Base-by-base conservation (phyloP, 1,139 yeast species). In the Saccharomyces hybrid region DNA sequence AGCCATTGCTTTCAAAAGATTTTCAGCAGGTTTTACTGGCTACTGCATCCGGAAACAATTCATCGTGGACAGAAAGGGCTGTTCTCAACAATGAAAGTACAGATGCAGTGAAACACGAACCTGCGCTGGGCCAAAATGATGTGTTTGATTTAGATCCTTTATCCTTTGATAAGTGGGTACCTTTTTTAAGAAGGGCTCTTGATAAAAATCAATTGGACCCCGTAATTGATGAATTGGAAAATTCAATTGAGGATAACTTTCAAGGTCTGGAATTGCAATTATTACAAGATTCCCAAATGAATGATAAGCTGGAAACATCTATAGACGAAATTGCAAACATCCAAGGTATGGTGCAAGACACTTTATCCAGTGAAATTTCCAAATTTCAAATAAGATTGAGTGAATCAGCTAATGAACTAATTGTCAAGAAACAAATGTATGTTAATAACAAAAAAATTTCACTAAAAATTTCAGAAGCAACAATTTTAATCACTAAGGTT, bases 351-450 rank as follows among this genome's bases (percentile, higher is more conserved):
- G 65, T 68, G 31, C 66, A 66, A 44, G 52, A 58, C 27, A 58
- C 66, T 5, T 54, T 68, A 31, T 54, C 65, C 8, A 52, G 56
- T 11, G 68, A 68, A 34, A 58, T 66, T 2, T 54, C 54, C 6
- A 56, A 55, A 5, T 57, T 67, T 28, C 69, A 82, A 59, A 71
- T 73, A 29, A 80, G 80, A 58, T 74, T 90, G 46, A 78, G 81
- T 55, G 77, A 78, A 57, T 82, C 95, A 1, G 91, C 93, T 0
- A 73, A 75, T 52, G 82, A 80, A 55, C 75, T 89, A 48, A 78
- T 84, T 11, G 76, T 79, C 41, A 80, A 81, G 63, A 85, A 85
- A 68, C 81, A 79, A 60, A 69, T 73, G 46, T 74, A 79, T 51
- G 73, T 84, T 29, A 79, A 79, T 55, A 73, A 79, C 58, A 84